Evolutionary conservation across 2,329 filamentous ascomycete genomes (phyloP).

Genomic region (Diaporthe caulivora): DNA sequence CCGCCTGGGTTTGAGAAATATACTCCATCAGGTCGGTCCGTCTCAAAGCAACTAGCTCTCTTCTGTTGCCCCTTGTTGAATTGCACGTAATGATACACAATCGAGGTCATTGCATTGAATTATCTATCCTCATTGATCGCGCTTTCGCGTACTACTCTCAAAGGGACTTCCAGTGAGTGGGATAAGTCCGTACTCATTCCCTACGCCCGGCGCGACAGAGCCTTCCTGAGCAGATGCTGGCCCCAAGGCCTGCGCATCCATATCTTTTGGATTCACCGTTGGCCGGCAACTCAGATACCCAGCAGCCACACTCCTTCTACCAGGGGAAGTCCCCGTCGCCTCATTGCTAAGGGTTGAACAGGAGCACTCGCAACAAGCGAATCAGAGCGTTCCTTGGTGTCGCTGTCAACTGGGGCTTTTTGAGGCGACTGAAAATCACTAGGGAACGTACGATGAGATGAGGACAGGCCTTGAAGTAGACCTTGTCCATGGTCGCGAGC

Average conservation of each 20-base stretch:
- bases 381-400: slow-evolving; percentile 7
- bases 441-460: slow-evolving; percentile 8
- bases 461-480: neutral
- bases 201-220: neutral
- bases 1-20: neutral
- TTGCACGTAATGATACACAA: neutral
- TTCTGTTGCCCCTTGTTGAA: neutral
- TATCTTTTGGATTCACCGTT: neutral
- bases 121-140: neutral
- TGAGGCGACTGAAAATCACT: neutral
- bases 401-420: slow-evolving; percentile 6
- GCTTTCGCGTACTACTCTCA: neutral
- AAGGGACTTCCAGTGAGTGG: neutral
- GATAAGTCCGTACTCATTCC: neutral
- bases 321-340: neutral
- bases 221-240: neutral
- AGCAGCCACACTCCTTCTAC: neutral
- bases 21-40: neutral
- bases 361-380: neutral
- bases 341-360: slow-evolving; percentile 2
- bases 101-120: neutral
- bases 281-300: neutral
- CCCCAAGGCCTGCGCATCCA: neutral
- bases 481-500: neutral
- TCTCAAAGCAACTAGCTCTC: too few species aligned